phyloP scores from a whole-genome alignment of 371 early-diverging fungal genomes.

The Lichtheimia ramosa region DNA sequence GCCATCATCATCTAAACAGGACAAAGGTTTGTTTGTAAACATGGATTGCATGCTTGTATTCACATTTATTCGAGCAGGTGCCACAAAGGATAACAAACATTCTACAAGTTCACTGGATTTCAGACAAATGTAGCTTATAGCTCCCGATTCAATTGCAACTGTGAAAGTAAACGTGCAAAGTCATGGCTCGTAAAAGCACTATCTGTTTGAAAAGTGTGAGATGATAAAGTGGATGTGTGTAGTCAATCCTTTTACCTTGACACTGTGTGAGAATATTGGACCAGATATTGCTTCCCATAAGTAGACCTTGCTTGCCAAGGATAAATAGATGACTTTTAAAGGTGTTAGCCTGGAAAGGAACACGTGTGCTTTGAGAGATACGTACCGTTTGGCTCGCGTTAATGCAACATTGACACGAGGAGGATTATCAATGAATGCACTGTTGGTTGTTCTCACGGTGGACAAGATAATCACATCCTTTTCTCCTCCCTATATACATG shows the following conservation, averaged over 20 bases:
- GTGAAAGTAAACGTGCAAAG: constrained; percentile 7
- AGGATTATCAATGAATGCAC: constrained; percentile 56
- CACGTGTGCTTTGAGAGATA: not conserved
- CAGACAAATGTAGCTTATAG: no score
- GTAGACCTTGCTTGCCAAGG: constrained; percentile 46
- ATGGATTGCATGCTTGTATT: no score
- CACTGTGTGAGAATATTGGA: constrained; percentile 36
- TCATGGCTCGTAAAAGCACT: constrained; percentile 9
- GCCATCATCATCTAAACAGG: no score
- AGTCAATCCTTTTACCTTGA: constrained; percentile 25
- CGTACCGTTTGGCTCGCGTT: constrained; percentile 55
- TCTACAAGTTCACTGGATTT: no score
- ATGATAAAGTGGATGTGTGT: not conserved
- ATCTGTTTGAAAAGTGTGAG: not conserved
- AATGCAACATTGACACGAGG: constrained; percentile 63
- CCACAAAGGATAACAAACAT: no score
- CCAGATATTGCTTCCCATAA: constrained; percentile 36
- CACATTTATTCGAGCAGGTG: no score
- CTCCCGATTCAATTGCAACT: constrained; percentile 4
- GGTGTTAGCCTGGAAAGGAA: not conserved
- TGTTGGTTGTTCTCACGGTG: constrained; percentile 64
- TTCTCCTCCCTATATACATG: constrained; percentile 70
- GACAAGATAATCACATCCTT: constrained; percentile 79
- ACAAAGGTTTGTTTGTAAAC: no score
- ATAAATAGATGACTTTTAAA: constrained; percentile 61